Base-by-base conservation (phyloP, 768 basidiomycete species). In the Boletellus sp. region DNA sequence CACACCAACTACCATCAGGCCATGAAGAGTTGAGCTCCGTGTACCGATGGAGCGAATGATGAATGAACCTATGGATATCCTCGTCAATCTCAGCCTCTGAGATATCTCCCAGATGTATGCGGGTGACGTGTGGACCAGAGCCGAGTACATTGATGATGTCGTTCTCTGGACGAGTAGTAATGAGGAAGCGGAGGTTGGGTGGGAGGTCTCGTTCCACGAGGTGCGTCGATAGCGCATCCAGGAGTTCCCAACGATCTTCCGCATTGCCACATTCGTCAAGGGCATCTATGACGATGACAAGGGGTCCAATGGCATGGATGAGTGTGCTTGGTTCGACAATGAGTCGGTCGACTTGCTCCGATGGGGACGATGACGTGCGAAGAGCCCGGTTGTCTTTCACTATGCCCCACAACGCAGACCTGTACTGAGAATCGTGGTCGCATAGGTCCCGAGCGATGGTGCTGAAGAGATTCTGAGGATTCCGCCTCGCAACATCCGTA, bases 381-480 rank as follows among this genome's bases (percentile, higher is more conserved):
- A 56, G 42, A 6, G 56, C 37, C 7, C 51, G 37, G 5, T 43
- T 53, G 13, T 42, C 24, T 28, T 50, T 41, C 8, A 54, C 50
- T n/a, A 32, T 20, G 9, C 22, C 39, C 20, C 56, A 51, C 10
- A 59, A 37, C 7, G 49, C 32, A 6, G 42, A 19, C 26, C 26
- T 48, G 33, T 42, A 59, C 31, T 54, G 56, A 26, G 36, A 26
- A 43, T 66, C 48, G 17, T 61, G 56, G 19, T 59, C 58, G 22
- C 62, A 63, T 20, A 67, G 51, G 20, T 64, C 58, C 13, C 55
- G 52, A 10, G 65, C 61, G 17, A 67, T 61, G 1, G 62, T 68
- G 36, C 56, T 59, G 54, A 65, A 64, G 3, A 64, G 10, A 48
- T 58, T 47, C 40, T 28, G 34, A 36, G 54, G 45, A 40, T 57